phyloP scores from a whole-genome alignment of 768 basidiomycete genomes.

The Auricularia heimuer region DNA sequence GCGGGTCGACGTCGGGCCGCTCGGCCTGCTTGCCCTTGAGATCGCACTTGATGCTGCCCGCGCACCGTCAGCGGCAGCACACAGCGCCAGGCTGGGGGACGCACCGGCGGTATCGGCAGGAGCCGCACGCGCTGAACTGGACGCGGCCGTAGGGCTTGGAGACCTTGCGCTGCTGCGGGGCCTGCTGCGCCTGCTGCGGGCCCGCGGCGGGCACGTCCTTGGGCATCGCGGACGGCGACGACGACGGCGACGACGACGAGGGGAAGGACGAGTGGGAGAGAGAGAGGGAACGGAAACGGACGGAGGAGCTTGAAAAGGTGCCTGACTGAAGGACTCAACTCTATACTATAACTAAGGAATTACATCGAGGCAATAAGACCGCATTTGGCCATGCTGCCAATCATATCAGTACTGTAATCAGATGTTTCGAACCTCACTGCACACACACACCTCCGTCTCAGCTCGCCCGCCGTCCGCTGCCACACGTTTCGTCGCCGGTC shows the following conservation, averaged over 20 bases:
- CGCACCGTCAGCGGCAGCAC: neutral
- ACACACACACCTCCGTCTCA: constrained; percentile 26
- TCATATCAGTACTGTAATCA: neutral
- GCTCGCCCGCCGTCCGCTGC: constrained; percentile 76
- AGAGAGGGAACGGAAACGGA: neutral
- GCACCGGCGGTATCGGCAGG: constrained; percentile 81
- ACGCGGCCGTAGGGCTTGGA: neutral
- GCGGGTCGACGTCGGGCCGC: constrained; percentile 40
- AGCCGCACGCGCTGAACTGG: constrained; percentile 90
- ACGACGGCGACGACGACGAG: neutral
- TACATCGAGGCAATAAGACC: neutral
- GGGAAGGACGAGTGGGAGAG: neutral
- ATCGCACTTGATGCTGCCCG: constrained; percentile 77
- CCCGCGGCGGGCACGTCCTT: neutral
- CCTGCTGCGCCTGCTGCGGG: neutral
- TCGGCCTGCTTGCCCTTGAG: constrained; percentile 50
- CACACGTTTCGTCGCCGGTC: constrained; percentile 73
- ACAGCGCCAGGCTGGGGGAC: constrained; percentile 12
- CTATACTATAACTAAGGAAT: neutral
- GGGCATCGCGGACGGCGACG: neutral
- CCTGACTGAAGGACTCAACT: neutral
- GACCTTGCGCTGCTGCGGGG: neutral
- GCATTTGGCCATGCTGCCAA: neutral
- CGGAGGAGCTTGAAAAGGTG: neutral
- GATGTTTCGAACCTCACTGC: neutral